Conservation (phyloP, 1,139 yeast genomes). For the Debaryomycetaceae sp. region DNA sequence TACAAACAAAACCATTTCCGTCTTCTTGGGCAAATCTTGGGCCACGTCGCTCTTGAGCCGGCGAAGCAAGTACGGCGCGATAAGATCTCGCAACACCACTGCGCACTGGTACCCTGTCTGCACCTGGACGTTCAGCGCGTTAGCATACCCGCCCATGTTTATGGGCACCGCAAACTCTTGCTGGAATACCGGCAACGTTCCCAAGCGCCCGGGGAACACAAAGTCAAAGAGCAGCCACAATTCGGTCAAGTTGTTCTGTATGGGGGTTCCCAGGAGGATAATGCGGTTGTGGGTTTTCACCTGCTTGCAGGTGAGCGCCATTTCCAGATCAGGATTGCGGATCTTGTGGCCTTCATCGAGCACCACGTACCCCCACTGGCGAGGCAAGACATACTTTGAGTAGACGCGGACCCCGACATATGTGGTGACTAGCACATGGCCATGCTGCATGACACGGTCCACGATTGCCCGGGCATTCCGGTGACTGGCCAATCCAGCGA, state of each 20-base stretch:
- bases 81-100: constrained; percentile 74
- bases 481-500: constrained; percentile 21
- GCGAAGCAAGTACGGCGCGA: constrained; percentile 79
- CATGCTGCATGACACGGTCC: constrained; percentile 42
- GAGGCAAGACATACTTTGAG: constrained; percentile 54
- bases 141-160: constrained; percentile 96
- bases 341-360: constrained; percentile 96
- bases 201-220: constrained; percentile 86
- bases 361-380: constrained; percentile 82
- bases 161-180: constrained; percentile 88
- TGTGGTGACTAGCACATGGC: constrained; percentile 84
- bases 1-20: constrained; percentile 89
- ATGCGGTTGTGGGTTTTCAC: constrained; percentile 72
- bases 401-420: constrained; percentile 84
- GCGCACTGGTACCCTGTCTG: constrained; percentile 97
- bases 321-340: constrained; percentile 86
- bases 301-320: constrained; percentile 77
- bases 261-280: constrained; percentile 91
- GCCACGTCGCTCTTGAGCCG: constrained; percentile 95
- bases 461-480: constrained; percentile 36
- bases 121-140: constrained; percentile 91
- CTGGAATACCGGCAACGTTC: constrained; percentile 91
- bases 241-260: constrained; percentile 84
- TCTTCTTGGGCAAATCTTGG: constrained; percentile 84
- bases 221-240: constrained; percentile 94